Percentiles rank a stretch among this genome's conserved stretches.
Conservation (phyloP, 2,329 filamentous ascomycete genomes). For the Zymoseptoria tritici region DNA sequence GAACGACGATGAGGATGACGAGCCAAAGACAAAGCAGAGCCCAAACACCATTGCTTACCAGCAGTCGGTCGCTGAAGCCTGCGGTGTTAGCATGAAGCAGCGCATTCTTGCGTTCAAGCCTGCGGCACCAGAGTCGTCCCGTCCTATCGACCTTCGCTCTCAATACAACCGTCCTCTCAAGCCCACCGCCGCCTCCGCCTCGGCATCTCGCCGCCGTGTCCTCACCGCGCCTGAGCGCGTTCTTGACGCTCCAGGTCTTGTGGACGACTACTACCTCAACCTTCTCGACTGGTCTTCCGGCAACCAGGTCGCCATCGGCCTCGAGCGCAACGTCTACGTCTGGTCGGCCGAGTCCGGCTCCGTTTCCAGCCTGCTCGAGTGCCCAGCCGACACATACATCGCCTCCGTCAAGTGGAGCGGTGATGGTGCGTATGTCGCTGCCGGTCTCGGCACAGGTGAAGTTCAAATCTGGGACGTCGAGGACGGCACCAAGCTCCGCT, state of each 20-base stretch:
- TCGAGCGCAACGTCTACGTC: conserved; percentile 95
- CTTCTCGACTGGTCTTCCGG: conserved; percentile 95
- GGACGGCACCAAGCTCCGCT: conserved; percentile 88
- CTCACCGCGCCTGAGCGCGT: conserved; percentile 93
- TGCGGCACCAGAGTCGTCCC: conserved; percentile 92
- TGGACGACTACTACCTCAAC: conserved; percentile 99
- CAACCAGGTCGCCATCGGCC: conserved; percentile 95
- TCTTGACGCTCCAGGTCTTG: conserved; percentile 86
- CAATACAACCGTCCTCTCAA: conserved; percentile 97
- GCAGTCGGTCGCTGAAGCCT: conserved; percentile 81
- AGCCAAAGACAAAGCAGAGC: conserved; percentile 61
- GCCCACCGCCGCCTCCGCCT: conserved; percentile 62
- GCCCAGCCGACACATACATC: conserved; percentile 83
- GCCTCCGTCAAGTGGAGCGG: conserved; percentile 99
- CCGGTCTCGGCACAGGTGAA: conserved; percentile 89
- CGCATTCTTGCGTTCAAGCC: conserved; percentile 98
- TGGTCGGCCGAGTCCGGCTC: conserved; percentile 94
- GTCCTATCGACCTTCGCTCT: conserved; percentile 92
- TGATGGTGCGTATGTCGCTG: conserved; percentile 91
- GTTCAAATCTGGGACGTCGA: conserved; percentile 99
- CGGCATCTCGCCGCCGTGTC: conserved; percentile 84
- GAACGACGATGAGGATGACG: conserved; percentile 60
- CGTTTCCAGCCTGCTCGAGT: conserved; percentile 83
- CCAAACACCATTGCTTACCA: conserved; percentile 88
- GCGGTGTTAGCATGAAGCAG: conserved; percentile 86